Percentiles rank a stretch among this genome's conserved stretches.
These are phyloP conservation scores for Boehmeria nivea DNA, from an alignment of 306 rosid genomes.

Conservation along the genomic window DNA sequence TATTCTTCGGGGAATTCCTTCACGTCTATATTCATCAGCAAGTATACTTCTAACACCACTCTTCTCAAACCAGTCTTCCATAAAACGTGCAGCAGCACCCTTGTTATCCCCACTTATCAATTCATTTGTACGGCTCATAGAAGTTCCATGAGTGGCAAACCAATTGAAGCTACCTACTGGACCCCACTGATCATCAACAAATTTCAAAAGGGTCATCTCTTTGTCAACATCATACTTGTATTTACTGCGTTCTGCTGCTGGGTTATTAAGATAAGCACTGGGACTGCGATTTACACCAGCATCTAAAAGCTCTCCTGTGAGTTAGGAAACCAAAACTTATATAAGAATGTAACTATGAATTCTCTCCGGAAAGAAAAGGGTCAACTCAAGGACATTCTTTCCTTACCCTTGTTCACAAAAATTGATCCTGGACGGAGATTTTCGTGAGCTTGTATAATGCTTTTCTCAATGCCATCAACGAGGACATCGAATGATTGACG, in stretches of 20 bases:
- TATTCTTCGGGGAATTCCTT: conserved; percentile 37
- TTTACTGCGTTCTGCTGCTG: conserved; percentile 58
- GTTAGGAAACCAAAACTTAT: conserved; percentile 16
- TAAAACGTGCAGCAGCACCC: conserved; percentile 89
- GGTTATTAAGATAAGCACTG: conserved; percentile 86
- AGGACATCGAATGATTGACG: conserved; percentile 77
- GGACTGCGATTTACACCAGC: conserved; percentile 93
- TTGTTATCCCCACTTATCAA: conserved; percentile 92
- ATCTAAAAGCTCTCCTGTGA: conserved; percentile 76
- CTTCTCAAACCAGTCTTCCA: conserved; percentile 94
- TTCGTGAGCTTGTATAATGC: conserved; percentile 77
- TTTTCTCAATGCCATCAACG: conserved; percentile 89
- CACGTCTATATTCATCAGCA: conserved; percentile 12
- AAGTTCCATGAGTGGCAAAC: conserved; percentile 98
- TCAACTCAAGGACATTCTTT: conserved; percentile 3
- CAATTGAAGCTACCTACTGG: conserved; percentile 87
- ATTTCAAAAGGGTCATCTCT: conserved; percentile 86
- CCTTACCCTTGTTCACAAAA: conserved; percentile 63
- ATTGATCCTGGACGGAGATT: conserved; percentile 78
- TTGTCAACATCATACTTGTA: conserved; percentile 75
- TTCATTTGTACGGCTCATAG: conserved; percentile 83
- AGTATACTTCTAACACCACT: conserved; percentile 5
- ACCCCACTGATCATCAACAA: conserved; percentile 77
- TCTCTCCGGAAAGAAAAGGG: not conserved
- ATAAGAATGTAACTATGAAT: conserved; percentile 2